Evolutionary conservation across 345 rosid species (phyloP).

Genomic region (Brassica carinata): DNA sequence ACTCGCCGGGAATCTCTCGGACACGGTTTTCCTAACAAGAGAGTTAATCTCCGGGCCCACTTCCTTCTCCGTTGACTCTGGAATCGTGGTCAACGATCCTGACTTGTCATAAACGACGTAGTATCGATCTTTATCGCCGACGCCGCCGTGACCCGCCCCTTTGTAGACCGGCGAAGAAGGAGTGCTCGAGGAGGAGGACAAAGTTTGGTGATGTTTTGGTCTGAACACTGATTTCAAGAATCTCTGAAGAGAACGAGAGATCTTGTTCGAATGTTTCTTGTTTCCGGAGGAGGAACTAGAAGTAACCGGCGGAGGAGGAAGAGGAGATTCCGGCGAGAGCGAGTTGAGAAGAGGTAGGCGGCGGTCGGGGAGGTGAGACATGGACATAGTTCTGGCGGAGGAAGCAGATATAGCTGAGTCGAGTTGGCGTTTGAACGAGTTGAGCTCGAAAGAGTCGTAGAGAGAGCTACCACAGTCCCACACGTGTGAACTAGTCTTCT

Average conservation of each 20-base stretch:
- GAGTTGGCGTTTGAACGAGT: constrained; percentile 73
- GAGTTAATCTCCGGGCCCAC: constrained; percentile 61
- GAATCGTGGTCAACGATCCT: constrained; percentile 78
- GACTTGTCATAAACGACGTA: constrained; percentile 64
- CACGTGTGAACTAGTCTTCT: constrained; percentile 51
- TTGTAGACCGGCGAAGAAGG: constrained; percentile 30
- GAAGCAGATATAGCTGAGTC: constrained; percentile 72
- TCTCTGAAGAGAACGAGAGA: constrained; percentile 66
- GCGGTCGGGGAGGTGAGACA: constrained; percentile 58
- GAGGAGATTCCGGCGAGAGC: constrained; percentile 3
- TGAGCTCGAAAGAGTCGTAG: constrained; percentile 88
- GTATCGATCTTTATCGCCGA: constrained; percentile 40
- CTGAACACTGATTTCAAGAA: constrained; percentile 65
- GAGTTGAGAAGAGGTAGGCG: constrained; percentile 23
- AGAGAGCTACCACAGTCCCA: constrained; percentile 89
- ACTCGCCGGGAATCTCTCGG: constrained; percentile 67
- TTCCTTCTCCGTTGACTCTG: constrained; percentile 58
- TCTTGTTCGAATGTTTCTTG: constrained; percentile 48
- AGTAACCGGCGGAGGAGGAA: constrained; percentile 30
- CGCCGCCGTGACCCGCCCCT: constrained; percentile 25
- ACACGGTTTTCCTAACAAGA: constrained; percentile 56
- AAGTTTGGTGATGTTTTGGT: constrained; percentile 41
- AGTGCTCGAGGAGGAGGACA: constrained; percentile 19
- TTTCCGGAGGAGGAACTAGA: constrained; percentile 33
- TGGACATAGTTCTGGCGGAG: constrained; percentile 55